Percentiles rank a stretch among this genome's conserved stretches.
Conservation (phyloP, 1,139 yeast genomes). For the Taiozyma sp. region DNA sequence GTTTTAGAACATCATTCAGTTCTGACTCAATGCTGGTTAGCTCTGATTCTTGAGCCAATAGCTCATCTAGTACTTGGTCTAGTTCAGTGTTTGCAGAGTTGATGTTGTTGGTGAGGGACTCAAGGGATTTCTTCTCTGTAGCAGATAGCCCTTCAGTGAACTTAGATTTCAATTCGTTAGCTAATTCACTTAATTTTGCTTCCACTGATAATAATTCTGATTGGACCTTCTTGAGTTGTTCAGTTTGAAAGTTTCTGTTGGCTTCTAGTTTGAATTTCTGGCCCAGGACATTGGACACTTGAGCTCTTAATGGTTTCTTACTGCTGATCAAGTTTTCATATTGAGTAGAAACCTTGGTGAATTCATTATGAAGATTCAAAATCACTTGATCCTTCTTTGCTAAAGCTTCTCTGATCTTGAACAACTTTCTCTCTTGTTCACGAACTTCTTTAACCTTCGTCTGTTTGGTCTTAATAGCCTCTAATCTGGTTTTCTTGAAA, state of each 20-base stretch:
- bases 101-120: constrained; percentile 34
- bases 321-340: constrained; percentile 35
- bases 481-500: constrained; percentile 60
- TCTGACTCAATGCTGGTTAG: constrained; percentile 53
- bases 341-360: constrained; percentile 40
- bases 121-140: constrained; percentile 40
- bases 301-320: constrained; percentile 40
- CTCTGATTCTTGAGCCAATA: constrained; percentile 45
- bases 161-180: constrained; percentile 45
- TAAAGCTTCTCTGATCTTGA: constrained; percentile 31
- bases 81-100: constrained; percentile 37
- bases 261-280: constrained; percentile 39
- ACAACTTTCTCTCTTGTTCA: constrained; percentile 34
- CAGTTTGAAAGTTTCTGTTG: constrained; percentile 30
- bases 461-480: constrained; percentile 53
- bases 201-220: constrained; percentile 22
- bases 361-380: constrained; percentile 39
- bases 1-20: constrained; percentile 46
- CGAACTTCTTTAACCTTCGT: constrained; percentile 44
- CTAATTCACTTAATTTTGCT: constrained; percentile 35
- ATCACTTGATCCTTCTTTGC: constrained; percentile 39
- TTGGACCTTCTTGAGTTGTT: constrained; percentile 25
- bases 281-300: constrained; percentile 36
- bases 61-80: constrained; percentile 36
- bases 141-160: constrained; percentile 49